Base-by-base conservation (phyloP, 2,329 filamentous ascomycete genomes). In the Ophiostoma sp. region DNA sequence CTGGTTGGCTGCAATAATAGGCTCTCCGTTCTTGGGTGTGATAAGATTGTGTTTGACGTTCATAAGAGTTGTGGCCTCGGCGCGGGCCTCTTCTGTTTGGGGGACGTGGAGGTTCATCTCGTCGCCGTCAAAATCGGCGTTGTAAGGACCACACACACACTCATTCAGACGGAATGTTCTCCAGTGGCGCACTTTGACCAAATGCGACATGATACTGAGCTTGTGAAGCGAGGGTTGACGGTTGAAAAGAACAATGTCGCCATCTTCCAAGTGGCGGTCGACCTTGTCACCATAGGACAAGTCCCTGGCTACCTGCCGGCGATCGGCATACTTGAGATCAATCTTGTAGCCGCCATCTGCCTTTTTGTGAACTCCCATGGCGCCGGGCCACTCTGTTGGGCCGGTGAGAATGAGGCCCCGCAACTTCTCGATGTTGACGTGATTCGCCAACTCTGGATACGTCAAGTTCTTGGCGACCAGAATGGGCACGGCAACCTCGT, bases 21-120 rank as follows among this genome's bases (percentile, higher is more conserved):
- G 95, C 74, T 97, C 94, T 76, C 95, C 95, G 79, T 98, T 98
- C 79, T 97, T 97, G 0, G 95, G 95, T 0, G 95, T 99, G 3
- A 90, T 90, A 69, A 99, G 79, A 76, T 99, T 99, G 82, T 98
- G 88, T 79, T 97, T 97, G 68, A 99, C 93, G 58, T 95, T 95
- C 95, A 99, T 99, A 64, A 99, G 81, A 73, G 94, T 93, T 74
- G 96, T 96, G 0, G 95, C 95, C 78, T 99, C 95, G 2, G 94
- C 92, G 69, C 95, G 87, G 11, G 95, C 94, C 78, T 99, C 95
- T 80, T 99, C 95, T 0, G 95, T 98, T 76, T 99, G 95, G 2
- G 95, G 95, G 16, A 99, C 93, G 79, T 99, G 95, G 64, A 99
- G 80, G 74, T 99, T 99, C 95, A 99, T 99, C 78, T 99, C 95